Conservation (phyloP, 352 stramenopile species). For the Globisporangium mamillatum region DNA sequence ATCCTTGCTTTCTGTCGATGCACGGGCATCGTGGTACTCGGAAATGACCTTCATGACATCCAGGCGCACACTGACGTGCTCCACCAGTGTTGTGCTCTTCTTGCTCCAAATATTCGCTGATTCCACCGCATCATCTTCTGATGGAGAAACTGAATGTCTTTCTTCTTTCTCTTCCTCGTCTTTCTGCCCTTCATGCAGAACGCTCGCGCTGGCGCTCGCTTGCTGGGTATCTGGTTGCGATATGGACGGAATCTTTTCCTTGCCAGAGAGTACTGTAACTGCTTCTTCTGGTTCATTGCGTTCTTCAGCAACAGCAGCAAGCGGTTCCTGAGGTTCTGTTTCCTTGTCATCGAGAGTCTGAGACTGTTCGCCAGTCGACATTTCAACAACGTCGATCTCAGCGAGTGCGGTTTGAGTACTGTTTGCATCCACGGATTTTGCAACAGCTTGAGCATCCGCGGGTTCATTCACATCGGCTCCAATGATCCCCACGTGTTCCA, state of each 20-base stretch:
- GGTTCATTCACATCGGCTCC: not conserved
- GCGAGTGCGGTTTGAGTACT: not conserved
- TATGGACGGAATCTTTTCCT: not conserved
- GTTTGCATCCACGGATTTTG: not conserved
- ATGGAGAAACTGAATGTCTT: not conserved
- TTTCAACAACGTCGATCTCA: not conserved
- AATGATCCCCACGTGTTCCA: not conserved
- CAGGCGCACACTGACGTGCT: constrained; percentile 24
- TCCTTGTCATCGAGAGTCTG: not conserved
- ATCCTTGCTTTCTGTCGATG: not conserved
- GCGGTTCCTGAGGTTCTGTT: not conserved
- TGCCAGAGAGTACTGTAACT: too few relatives aligned
- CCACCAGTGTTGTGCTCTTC: not conserved
- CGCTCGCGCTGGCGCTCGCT: not conserved
- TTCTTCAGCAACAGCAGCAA: not conserved
- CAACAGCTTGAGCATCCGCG: not conserved
- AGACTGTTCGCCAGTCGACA: not conserved
- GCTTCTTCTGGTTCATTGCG: too few relatives aligned
- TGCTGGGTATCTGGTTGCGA: not conserved
- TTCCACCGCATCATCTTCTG: not conserved
- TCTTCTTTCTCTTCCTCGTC: not conserved
- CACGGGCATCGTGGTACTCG: constrained; percentile 8
- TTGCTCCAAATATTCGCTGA: constrained; percentile 18
- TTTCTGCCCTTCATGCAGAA: not conserved
- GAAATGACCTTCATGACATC: constrained; percentile 11